A percentile compares a stretch with the other conserved stretches of the same genome.
These are phyloP conservation scores for Tetraselmis striata DNA, from an alignment of 139 green algal genomes.

Conservation along the genomic window DNA sequence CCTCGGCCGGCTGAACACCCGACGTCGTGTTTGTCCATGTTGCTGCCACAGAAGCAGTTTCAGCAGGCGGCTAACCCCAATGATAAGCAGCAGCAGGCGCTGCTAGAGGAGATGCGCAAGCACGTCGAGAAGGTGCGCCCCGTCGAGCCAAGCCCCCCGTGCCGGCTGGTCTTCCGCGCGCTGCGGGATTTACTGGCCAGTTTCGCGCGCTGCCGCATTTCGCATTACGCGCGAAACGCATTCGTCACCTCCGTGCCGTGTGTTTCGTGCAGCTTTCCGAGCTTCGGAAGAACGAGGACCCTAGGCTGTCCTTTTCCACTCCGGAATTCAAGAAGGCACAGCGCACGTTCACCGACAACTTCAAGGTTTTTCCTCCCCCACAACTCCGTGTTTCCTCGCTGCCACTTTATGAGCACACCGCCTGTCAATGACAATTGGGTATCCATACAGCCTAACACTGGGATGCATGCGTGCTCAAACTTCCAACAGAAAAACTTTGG, in stretches of 20 bases:
- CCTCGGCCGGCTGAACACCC: no score
- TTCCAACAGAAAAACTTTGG: conserved; percentile 93
- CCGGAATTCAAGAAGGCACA: conserved; percentile 92
- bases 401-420: not conserved
- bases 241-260: not conserved
- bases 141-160: not conserved
- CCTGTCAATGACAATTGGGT: no score
- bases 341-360: conserved; percentile 78
- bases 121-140: conserved; percentile 82
- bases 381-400: not conserved
- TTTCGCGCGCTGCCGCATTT: not conserved
- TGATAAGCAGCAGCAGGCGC: conserved; percentile 56
- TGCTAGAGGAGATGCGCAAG: conserved; percentile 78
- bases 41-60: conserved; percentile 57
- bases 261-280: conserved; percentile 88
- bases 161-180: not conserved
- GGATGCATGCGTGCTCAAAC: no score
- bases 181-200: not conserved
- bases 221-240: not conserved
- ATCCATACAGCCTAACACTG: no score
- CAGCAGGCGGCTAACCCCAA: conserved; percentile 63
- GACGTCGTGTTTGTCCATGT: no score
- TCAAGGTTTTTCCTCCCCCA: conserved; percentile 61
- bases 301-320: conserved; percentile 84
- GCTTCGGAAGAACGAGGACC: conserved; percentile 76